phyloP scores from a whole-genome alignment of 306 rosid genomes.

The Ammopiptanthus mongolicus region DNA sequence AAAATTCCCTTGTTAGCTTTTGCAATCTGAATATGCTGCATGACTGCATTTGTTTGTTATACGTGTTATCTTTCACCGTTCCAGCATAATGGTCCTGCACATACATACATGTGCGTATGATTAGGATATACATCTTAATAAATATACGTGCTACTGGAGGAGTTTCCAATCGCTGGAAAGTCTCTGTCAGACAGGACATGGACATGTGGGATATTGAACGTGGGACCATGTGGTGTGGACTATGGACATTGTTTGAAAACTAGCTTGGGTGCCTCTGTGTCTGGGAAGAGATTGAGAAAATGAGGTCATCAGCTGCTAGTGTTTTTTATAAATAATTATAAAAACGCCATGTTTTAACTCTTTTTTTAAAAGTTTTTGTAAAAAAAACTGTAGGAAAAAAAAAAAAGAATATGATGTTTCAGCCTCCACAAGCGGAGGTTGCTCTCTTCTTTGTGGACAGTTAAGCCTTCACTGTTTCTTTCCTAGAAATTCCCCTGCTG shows the following conservation, averaged over 20 bases:
- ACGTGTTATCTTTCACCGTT: not conserved
- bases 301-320: no score
- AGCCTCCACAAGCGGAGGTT: no score
- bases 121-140: conserved; percentile 11
- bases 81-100: conserved; percentile 33
- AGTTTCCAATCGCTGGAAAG: conserved; percentile 37
- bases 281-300: not conserved
- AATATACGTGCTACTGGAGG: conserved; percentile 14
- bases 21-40: conserved; percentile 1
- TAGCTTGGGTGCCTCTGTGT: not conserved
- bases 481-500: not conserved
- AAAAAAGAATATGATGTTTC: no score
- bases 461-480: conserved; percentile 19
- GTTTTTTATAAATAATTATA: no score
- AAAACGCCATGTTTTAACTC: no score
- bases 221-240: conserved; percentile 38
- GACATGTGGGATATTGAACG: conserved; percentile 30
- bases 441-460: conserved; percentile 25
- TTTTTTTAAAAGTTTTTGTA: no score
- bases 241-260: conserved; percentile 34
- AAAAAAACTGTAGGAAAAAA: no score
- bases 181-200: conserved; percentile 57
- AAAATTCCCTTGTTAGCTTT: not conserved
- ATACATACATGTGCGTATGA: conserved; percentile 30
- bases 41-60: conserved; percentile 10